Evolutionary conservation across 192 early-diverging fungal species (phyloP), one percentile per base, ranked within the genome.

Genomic region (Umbelopsis sp.): DNA sequence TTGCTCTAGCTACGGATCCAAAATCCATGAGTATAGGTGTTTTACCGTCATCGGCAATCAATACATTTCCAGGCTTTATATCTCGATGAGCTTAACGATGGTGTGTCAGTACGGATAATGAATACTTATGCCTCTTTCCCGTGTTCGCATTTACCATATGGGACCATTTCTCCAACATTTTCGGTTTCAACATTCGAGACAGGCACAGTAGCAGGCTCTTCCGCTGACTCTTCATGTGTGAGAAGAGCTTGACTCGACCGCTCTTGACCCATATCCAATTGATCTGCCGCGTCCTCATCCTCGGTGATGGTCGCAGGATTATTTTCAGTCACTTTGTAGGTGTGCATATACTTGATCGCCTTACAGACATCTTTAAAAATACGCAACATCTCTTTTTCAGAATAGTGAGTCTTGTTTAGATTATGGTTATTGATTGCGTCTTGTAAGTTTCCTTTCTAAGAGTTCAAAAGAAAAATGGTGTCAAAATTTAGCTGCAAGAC

Each of bases 11-110:
- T 44, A 87, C 82, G 21, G 90, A 91, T 65, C 92, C 92, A 73
- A 93, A 87, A 77, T 93, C 92, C 88, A 91, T 90, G n/a, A 93
- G 73, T 0, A 93, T 77, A 0, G 90, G 89, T 25, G 89, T 88
- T 33, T 73, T 50, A 21, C 85, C 84, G 66, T 91, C 90, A 69
- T 91, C 89, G 3, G 78, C 66, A 49, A 93, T 79, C 74, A 93
- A 74, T 0, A 91, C 82, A 69, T 93, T 93, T 22, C 78, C 91
- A 11, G 90, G 90, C 74, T 93, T 93, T 66, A 93, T 90, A 69
- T 93, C 91, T 9, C 91, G 79, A 67, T 93, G 91, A 23, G 85
- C 87, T 74, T 84, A 90, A 6, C 0, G 12, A 18, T 25, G 35
- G 25, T 12, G 37, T 15, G 30, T 61, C 11, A 61, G 25, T 61